Base-by-base conservation (phyloP, 2,329 filamentous ascomycete genomes). In the Aspergillus pseudoviridinutans region DNA sequence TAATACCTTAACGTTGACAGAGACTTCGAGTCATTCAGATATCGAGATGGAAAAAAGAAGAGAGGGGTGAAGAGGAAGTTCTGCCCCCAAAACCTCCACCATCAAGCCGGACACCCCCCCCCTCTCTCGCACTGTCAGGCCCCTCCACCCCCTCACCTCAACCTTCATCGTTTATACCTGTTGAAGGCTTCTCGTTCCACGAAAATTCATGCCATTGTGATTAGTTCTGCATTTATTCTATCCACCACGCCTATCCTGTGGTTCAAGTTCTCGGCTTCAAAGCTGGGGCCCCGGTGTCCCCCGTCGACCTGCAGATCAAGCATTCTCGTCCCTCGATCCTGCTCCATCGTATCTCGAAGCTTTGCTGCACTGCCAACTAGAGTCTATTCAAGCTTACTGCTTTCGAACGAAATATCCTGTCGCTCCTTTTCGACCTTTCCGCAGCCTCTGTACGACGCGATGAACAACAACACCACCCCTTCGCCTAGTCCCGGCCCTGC, bases 401-500 rank as follows among this genome's bases (percentile, higher is more conserved):
- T 20, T 28, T 28, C 46, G 29, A 27, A 17, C 27, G 24, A 35
- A 20, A n/a, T 41, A 29, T 24, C 17, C 46, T 53, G 7, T 24
- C 28, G 35, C 10, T n/a, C 12, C 29, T 38, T 54, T 17, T 54
- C n/a, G 49, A 59, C 46, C 6, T 25, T 20, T 17, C 12, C 12
- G 2, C 9, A 7, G 4, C 25, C 22, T 24, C 28, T 53, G n/a
- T 44, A 25, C 55, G 51, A 57, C 64, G 49, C 58, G 24, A 74
- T 71, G 67, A 69, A 69, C 54, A 61, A 63, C 17, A 66, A 66
- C 17, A 66, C 66, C n/a, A 73, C 71, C 14, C 71, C 73, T 20
- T 74, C 73, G 35, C 70, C 72, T 25, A 74, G 71, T 38, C 72
- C 72, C 1, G 68, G 61, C 42, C 66, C 69, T 54, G 65, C 63